phyloP scores from a whole-genome alignment of 495 filamentous ascomycete genomes.

The Hapsidospora chrysogenum region DNA sequence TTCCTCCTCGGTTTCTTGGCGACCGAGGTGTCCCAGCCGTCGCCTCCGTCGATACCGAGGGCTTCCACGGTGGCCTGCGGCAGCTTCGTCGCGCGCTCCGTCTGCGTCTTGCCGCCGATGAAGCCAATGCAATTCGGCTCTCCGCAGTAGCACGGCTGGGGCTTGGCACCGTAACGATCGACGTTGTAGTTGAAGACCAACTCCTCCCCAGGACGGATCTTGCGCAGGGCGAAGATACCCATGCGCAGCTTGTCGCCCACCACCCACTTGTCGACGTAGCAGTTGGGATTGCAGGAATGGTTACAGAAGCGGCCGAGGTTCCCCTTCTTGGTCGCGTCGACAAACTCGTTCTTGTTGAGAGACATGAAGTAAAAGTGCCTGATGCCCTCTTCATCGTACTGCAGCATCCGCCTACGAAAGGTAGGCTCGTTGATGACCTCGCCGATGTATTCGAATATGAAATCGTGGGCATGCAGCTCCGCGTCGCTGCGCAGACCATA shows the following conservation, averaged over 20 bases:
- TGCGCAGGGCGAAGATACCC: constrained; percentile 91
- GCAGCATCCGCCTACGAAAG: constrained; percentile 74
- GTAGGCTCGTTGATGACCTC: constrained; percentile 89
- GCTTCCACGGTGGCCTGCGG: constrained; percentile 85
- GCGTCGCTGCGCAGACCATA: constrained; percentile 74
- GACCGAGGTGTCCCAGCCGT: constrained; percentile 79
- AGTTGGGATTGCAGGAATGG: constrained; percentile 97
- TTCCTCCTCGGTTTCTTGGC: constrained; percentile 83
- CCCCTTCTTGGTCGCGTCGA: constrained; percentile 93
- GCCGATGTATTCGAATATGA: constrained; percentile 96
- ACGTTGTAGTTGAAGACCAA: constrained; percentile 99
- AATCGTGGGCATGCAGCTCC: constrained; percentile 62
- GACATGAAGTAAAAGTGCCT: constrained; percentile 99
- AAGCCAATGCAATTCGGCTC: constrained; percentile 91
- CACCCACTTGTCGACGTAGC: constrained; percentile 99
- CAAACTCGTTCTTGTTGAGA: constrained; percentile 86
- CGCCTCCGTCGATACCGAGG: constrained; percentile 84
- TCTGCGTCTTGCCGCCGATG: constrained; percentile 96
- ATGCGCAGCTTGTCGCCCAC: constrained; percentile 96
- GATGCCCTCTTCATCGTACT: constrained; percentile 90
- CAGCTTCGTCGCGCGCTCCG: constrained; percentile 83
- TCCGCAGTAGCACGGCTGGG: constrained; percentile 91
- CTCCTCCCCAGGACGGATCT: constrained; percentile 80
- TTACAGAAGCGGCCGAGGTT: constrained; percentile 97
- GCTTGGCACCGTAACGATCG: constrained; percentile 91